phyloP scores from a whole-genome alignment of 768 basidiomycete genomes.

The Macrolepiota dolichaula region DNA sequence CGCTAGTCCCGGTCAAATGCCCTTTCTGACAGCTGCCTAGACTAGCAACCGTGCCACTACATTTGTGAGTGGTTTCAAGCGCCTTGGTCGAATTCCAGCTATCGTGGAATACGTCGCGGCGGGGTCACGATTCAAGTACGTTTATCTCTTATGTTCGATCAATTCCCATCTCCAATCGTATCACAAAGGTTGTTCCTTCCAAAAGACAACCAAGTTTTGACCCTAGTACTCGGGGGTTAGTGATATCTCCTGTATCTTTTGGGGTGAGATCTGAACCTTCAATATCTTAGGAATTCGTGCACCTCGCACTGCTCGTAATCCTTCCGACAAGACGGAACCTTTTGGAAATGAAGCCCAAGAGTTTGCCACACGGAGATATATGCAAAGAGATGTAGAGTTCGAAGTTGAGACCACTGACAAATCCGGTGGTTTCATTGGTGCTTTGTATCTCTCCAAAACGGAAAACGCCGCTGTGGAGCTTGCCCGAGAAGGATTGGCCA shows the following conservation, averaged over 20 bases:
- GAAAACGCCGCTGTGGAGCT: constrained; percentile 87
- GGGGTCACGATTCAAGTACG: constrained; percentile 92
- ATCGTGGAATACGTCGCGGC: constrained; percentile 92
- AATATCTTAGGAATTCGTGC: constrained; percentile 71
- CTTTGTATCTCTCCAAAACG: constrained; percentile 79
- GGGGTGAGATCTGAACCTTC: not conserved
- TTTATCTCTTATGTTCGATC: constrained; percentile 8
- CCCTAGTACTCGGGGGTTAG: constrained; percentile 84
- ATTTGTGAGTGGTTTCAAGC: constrained; percentile 90
- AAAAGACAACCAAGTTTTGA: constrained; percentile 91
- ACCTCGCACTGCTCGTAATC: constrained; percentile 78
- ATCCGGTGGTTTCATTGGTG: constrained; percentile 92
- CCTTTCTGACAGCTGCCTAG: constrained; percentile 30
- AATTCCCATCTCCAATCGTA: not conserved
- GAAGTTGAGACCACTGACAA: constrained; percentile 90
- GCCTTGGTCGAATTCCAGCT: constrained; percentile 77
- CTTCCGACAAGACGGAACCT: constrained; percentile 85
- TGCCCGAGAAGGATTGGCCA: constrained; percentile 82
- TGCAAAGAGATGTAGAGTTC: constrained; percentile 96
- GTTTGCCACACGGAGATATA: constrained; percentile 73
- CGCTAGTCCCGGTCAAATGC: not conserved
- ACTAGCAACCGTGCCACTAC: constrained; percentile 72
- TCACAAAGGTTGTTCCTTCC: constrained; percentile 68
- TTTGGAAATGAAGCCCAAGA: constrained; percentile 81
- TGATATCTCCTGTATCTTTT: not conserved